phyloP scores from a whole-genome alignment of 768 basidiomycete species.

The Tylopilus plumbeoviolaceoides region DNA sequence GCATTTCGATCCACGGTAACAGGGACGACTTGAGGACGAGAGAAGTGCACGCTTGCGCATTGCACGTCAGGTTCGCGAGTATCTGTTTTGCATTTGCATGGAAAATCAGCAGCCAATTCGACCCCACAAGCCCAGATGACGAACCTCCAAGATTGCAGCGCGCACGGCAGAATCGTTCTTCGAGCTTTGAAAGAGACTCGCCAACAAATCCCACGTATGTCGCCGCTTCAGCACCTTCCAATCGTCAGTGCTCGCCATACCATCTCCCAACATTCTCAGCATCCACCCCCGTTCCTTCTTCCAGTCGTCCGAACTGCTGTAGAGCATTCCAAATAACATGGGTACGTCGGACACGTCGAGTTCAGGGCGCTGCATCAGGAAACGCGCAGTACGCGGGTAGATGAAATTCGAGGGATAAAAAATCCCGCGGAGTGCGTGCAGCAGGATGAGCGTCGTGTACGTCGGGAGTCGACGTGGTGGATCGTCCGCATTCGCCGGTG shows the following conservation, averaged over 20 bases:
- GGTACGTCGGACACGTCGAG: slow-evolving; percentile 83
- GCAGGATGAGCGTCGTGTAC: slow-evolving; percentile 74
- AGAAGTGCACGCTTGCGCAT: slow-evolving; percentile 62
- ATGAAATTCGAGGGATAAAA: slow-evolving; percentile 88
- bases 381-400: slow-evolving; percentile 81
- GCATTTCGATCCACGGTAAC: slow-evolving; percentile 81
- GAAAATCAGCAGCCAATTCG: neutral
- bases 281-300: slow-evolving; percentile 91
- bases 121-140: slow-evolving; percentile 10
- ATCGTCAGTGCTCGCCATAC: slow-evolving; percentile 69
- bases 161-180: slow-evolving; percentile 49
- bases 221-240: slow-evolving; percentile 79
- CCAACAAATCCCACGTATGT: slow-evolving; percentile 86
- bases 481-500: slow-evolving; percentile 42
- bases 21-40: slow-evolving; percentile 70
- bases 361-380: slow-evolving; percentile 84
- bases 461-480: slow-evolving; percentile 62
- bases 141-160: slow-evolving; percentile 63
- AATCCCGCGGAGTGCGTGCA: slow-evolving; percentile 75
- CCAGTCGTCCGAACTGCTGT: slow-evolving; percentile 75
- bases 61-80: slow-evolving; percentile 69
- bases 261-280: slow-evolving; percentile 74
- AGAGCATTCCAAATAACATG: slow-evolving; percentile 85
- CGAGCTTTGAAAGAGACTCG: slow-evolving; percentile 74
- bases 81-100: slow-evolving; percentile 40